Evolutionary conservation across 1,139 yeast genomes (phyloP).

Genomic region (Fermentozyma sake): DNA sequence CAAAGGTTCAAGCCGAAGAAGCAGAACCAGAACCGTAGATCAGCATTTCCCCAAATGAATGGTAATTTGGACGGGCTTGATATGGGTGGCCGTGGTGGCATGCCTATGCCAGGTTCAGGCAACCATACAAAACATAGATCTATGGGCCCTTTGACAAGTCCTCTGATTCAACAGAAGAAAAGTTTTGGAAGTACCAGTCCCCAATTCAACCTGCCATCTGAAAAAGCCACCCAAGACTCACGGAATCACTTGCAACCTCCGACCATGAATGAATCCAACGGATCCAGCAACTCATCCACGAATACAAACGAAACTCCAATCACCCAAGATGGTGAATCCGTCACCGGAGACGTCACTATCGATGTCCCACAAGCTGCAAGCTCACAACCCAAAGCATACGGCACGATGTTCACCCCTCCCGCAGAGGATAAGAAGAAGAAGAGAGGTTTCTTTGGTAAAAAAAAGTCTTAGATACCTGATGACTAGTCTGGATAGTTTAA

Average conservation of each 20-base stretch:
- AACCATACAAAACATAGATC: constrained; percentile 13
- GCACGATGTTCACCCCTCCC: constrained; percentile 14
- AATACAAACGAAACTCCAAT: constrained; percentile 28
- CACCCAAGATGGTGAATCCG: constrained; percentile 16
- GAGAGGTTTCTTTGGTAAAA: constrained; percentile 33
- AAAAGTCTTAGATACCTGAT: constrained; percentile 12
- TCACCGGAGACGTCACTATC: constrained; percentile 12
- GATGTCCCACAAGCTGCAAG: constrained; percentile 5
- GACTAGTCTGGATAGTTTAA: no score
- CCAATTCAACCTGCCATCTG: constrained; percentile 1
- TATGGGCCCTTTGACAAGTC: constrained; percentile 8
- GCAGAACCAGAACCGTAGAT: constrained; percentile 32
- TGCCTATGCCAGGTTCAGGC: constrained; percentile 33
- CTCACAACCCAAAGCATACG: constrained; percentile 18
- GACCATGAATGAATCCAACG: constrained; percentile 19
- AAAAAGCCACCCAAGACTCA: no score
- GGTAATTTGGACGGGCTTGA: constrained; percentile 36
- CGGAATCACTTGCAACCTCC: constrained; percentile 23
- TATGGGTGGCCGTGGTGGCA: constrained; percentile 50
- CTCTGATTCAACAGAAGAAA: constrained; percentile 1
- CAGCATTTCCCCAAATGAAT: constrained; percentile 30
- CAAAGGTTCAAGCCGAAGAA: constrained; percentile 23
- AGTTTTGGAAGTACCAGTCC: constrained; percentile 1
- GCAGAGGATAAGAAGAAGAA: constrained; percentile 24
- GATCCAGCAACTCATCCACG: constrained; percentile 25